These are phyloP conservation scores for Grifola frondosa DNA, from an alignment of 1,284 basidiomycete species.

Conservation along the genomic window DNA sequence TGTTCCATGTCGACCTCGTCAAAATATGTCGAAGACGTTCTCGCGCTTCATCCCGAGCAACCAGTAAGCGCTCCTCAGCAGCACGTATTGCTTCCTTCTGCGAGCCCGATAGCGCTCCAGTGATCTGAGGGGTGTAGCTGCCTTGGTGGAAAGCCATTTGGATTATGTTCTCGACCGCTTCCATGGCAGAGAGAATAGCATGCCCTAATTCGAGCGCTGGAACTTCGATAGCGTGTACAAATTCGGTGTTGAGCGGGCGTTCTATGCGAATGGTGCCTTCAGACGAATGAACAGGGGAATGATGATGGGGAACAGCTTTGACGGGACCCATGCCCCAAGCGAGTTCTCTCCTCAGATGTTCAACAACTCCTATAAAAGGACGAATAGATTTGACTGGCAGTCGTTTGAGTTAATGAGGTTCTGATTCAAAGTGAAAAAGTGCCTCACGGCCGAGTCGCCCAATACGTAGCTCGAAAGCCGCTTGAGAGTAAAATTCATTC, in stretches of 20 bases:
- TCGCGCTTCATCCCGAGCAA: slow-evolving; percentile 33
- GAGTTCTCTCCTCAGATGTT: slow-evolving; percentile 47
- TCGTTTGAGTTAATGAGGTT: slow-evolving; percentile 1
- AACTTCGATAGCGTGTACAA: slow-evolving; percentile 29
- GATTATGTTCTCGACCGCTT: slow-evolving; percentile 35
- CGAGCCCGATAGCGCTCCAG: slow-evolving; percentile 18
- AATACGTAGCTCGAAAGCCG: slow-evolving; percentile 46
- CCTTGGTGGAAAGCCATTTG: slow-evolving; percentile 35
- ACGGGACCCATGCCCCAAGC: slow-evolving; percentile 43
- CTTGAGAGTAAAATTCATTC: slow-evolving; percentile 44
- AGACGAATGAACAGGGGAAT: slow-evolving; percentile 6
- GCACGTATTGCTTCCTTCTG: slow-evolving; percentile 30
- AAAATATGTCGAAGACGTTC: slow-evolving; percentile 33
- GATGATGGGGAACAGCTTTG: slow-evolving; percentile 13
- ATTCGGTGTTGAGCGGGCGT: slow-evolving; percentile 16
- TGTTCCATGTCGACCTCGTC: slow-evolving; percentile 33
- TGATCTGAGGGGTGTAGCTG: slow-evolving; percentile 7
- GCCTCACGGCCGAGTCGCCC: slow-evolving; percentile 44
- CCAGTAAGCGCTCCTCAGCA: slow-evolving; percentile 30
- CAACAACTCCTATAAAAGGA: slow-evolving; percentile 42
- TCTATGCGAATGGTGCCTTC: too few relatives aligned
- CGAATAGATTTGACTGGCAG: slow-evolving; percentile 43
- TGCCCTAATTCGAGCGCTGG: slow-evolving; percentile 37
- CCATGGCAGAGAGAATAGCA: slow-evolving; percentile 37
- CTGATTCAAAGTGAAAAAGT: not conserved